Percentiles rank a stretch among this genome's conserved stretches.
Conservation (phyloP, 208 protist genomes). For the Acanthamoeba royreba region DNA sequence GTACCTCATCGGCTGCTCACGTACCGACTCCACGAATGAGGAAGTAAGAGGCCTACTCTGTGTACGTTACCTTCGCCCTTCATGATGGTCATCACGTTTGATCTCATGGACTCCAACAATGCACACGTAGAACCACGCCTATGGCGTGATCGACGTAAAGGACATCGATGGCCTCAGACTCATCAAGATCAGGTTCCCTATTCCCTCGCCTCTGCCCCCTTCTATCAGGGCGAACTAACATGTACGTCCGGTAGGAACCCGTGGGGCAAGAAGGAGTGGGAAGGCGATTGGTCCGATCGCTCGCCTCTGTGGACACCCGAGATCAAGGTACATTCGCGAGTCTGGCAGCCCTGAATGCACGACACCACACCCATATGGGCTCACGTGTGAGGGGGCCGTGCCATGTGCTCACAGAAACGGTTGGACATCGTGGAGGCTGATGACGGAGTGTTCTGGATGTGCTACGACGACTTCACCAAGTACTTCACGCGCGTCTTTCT, state of each 20-base stretch:
- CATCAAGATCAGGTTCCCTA: conserved; percentile 29
- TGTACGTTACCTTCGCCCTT: not conserved
- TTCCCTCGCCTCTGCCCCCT: too few relatives aligned
- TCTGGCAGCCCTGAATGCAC: too few relatives aligned
- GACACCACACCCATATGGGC: too few relatives aligned
- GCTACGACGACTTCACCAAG: conserved; percentile 39
- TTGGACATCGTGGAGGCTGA: conserved; percentile 32
- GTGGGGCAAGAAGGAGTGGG: conserved; percentile 46
- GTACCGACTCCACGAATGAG: not conserved
- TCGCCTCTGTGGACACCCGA: conserved; percentile 16
- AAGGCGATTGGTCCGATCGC: conserved; percentile 51
- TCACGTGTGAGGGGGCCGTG: too few relatives aligned
- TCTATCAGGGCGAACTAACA: too few relatives aligned
- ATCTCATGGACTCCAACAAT: not conserved
- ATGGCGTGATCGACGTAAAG: not conserved
- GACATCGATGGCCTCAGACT: not conserved
- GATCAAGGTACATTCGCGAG: too few relatives aligned
- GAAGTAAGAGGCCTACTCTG: not conserved
- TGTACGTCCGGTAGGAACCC: not conserved
- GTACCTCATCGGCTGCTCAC: not conserved
- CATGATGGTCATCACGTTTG: too few relatives aligned
- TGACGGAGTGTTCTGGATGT: conserved; percentile 48
- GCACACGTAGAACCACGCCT: not conserved
- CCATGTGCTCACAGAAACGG: not conserved
- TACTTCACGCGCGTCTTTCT: conserved; percentile 18